A percentile compares a stretch with the other conserved stretches of the same genome.
Evolutionary conservation across 306 rosid genomes (phyloP).

Genomic region (Sindora glabra): DNA sequence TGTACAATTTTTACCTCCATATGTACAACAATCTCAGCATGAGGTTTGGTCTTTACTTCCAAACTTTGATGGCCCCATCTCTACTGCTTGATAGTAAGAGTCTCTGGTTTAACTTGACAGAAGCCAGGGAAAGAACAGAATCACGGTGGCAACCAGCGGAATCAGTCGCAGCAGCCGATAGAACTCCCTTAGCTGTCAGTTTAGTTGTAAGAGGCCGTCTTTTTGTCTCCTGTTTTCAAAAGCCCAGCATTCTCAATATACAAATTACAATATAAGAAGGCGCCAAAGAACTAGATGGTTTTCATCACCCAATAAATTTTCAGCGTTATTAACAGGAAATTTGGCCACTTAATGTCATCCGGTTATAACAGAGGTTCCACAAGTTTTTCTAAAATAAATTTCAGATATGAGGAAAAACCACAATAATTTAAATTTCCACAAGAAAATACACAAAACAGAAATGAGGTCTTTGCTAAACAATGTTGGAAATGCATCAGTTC

Average conservation of each 20-base stretch:
- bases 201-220: constrained; percentile 65
- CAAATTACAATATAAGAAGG: neutral
- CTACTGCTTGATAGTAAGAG: constrained; percentile 77
- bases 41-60: constrained; percentile 52
- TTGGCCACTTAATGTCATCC: neutral
- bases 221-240: constrained; percentile 62
- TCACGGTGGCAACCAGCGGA: constrained; percentile 90
- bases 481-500: too few species aligned
- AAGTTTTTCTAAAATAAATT: neutral
- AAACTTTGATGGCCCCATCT: constrained; percentile 95
- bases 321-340: neutral
- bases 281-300: neutral
- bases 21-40: constrained; percentile 34
- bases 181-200: constrained; percentile 66
- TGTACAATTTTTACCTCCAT: constrained; percentile 41
- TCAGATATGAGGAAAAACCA: neutral
- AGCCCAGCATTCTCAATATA: neutral
- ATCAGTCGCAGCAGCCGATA: constrained; percentile 91
- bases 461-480: neutral
- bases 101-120: constrained; percentile 90
- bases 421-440: neutral
- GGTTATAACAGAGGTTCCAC: neutral
- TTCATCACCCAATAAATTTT: too few species aligned
- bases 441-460: neutral
- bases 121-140: constrained; percentile 72